phyloP scores from a whole-genome alignment of 495 filamentous ascomycete species.

The Talaromyces ruber region DNA sequence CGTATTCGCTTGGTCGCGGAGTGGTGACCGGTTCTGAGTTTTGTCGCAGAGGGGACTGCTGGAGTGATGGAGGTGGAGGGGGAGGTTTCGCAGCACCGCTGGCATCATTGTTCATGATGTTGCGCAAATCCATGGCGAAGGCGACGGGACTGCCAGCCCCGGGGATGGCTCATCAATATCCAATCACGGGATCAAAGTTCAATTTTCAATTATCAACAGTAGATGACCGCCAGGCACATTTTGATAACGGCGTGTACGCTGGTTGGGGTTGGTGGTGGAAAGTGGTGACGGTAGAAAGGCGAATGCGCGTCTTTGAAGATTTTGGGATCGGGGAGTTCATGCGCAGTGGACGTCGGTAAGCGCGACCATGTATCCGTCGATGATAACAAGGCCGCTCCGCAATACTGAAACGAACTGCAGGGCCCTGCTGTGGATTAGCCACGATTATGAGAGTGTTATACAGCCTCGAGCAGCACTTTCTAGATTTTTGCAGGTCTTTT shows the following conservation, averaged over 20 bases:
- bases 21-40: slow-evolving; percentile 10
- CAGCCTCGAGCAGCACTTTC: neutral
- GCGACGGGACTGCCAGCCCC: slow-evolving; percentile 12
- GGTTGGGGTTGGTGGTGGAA: neutral
- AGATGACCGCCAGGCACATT: neutral
- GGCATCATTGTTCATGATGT: slow-evolving; percentile 44
- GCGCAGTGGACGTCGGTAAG: neutral
- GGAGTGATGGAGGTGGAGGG: slow-evolving; percentile 13
- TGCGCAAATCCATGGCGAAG: slow-evolving; percentile 45
- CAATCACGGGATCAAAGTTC: neutral
- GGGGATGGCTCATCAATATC: slow-evolving; percentile 3
- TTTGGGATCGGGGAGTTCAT: neutral
- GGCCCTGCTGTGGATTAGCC: neutral
- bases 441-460: neutral
- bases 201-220: neutral
- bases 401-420: neutral
- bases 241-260: neutral
- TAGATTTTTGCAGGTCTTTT: neutral
- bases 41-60: slow-evolving; percentile 15
- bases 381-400: neutral
- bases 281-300: slow-evolving; percentile 2
- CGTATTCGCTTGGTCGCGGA: slow-evolving; percentile 6
- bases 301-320: slow-evolving; percentile 5
- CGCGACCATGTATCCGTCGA: neutral
- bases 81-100: slow-evolving; percentile 15